A percentile compares a stretch with the other conserved stretches of the same genome.
phyloP scores from a whole-genome alignment of 306 rosid genomes.

The Dalbergia oliveri region DNA sequence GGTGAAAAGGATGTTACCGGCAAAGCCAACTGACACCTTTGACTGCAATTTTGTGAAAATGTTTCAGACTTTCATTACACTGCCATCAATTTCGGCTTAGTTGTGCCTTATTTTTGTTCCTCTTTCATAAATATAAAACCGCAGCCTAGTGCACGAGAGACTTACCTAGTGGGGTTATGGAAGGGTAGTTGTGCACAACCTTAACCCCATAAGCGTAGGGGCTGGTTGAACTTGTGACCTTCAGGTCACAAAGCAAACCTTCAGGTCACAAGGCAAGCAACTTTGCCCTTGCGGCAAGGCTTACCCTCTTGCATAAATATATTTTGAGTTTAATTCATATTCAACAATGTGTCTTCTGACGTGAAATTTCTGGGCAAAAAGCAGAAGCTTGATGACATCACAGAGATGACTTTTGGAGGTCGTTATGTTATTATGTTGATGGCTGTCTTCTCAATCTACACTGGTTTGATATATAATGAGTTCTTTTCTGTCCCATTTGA shows the following conservation, averaged over 20 bases:
- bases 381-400: constrained; percentile 98
- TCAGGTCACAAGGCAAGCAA: too few relatives aligned
- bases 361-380: constrained; percentile 42
- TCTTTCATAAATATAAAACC: neutral
- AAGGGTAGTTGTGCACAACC: too few relatives aligned
- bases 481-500: constrained; percentile 92
- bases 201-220: too few relatives aligned
- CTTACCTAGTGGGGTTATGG: too few relatives aligned
- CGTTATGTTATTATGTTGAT: constrained; percentile 92
- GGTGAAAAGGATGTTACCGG: constrained; percentile 1
- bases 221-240: too few relatives aligned
- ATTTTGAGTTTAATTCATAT: neutral
- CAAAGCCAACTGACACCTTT: neutral
- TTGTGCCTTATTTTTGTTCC: constrained; percentile 1
- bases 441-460: constrained; percentile 94
- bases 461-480: constrained; percentile 94
- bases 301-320: neutral
- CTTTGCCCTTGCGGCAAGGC: too few relatives aligned
- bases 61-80: constrained; percentile 23
- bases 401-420: constrained; percentile 97
- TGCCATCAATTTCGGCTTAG: constrained; percentile 12
- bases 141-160: too few relatives aligned
- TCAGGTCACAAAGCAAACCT: too few relatives aligned
- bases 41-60: neutral
- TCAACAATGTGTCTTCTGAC: constrained; percentile 10